Evolutionary conservation across 306 rosid genomes (phyloP).

Genomic region (Cicer cuneatum): DNA sequence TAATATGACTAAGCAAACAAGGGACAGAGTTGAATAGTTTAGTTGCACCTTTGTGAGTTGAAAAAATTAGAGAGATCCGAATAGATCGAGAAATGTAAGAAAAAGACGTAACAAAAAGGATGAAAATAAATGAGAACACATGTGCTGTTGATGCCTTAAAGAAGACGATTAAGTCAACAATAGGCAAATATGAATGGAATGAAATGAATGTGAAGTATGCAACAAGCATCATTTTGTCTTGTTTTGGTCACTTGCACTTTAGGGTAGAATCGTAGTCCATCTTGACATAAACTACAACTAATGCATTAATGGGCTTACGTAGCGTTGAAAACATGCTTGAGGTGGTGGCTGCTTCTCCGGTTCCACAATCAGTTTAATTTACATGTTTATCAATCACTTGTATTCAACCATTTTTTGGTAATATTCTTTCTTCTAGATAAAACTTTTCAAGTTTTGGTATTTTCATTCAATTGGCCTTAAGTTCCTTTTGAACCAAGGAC

Average conservation of each 20-base stretch:
- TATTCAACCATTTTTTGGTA: no score
- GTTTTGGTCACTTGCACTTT: constrained; percentile 34
- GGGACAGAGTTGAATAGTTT: constrained; percentile 25
- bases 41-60: not conserved
- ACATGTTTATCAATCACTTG: no score
- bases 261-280: constrained; percentile 10
- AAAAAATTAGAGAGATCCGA: constrained; percentile 8
- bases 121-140: constrained; percentile 46
- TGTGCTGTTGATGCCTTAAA: constrained; percentile 34
- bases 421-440: not conserved
- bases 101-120: constrained; percentile 26
- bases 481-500: constrained; percentile 8
- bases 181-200: constrained; percentile 25
- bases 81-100: not conserved
- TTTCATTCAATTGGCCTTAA: not conserved
- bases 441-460: not conserved
- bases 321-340: constrained; percentile 46
- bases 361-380: not conserved
- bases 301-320: constrained; percentile 38
- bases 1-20: not conserved
- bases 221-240: constrained; percentile 43
- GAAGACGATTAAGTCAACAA: constrained; percentile 32
- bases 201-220: constrained; percentile 41
- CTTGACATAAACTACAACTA: constrained; percentile 21
- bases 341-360: not conserved